Base-by-base conservation (phyloP, 371 early-diverging fungal species). In the Mortierella sp. region DNA sequence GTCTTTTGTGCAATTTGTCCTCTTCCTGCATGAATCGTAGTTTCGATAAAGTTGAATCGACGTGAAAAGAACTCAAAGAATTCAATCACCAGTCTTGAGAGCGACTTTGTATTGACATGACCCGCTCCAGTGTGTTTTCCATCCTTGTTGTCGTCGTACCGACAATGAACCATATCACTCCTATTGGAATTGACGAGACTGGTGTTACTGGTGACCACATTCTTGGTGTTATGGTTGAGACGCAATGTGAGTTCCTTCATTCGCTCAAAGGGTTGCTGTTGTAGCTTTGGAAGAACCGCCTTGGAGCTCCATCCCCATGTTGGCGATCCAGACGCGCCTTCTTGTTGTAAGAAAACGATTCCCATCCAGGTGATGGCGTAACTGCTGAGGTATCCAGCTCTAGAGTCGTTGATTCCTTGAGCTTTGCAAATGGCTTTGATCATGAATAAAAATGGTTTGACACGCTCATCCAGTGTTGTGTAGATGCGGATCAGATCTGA, bases 331-430 rank as follows among this genome's bases (percentile, higher is more conserved):
- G 57, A 32, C 2, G 62, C 14, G 3, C 58, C 32, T 11, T 62
- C 64, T 35, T 76, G 77, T 58, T 79, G 80, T 22, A 79, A 54
- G 35, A 68, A 79, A 10, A 71, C 72, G 22, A 79, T 79, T 0
- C 72, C 80, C 74, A 79, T 79, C 80, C 70, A 70, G 5, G 68
- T 75, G 11, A 71, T 51, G 20, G 80, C 75, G 39, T 79, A 79
- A 35, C 75, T 75, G 35, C 80, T 79, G 57, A 79, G 61, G 47
- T 73, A 73, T 11, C 80, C 80, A 1, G 26, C 49, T 26, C 55
- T 70, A 16, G 75, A 67, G 18, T 75, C 65, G n/a, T 79, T 79
- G 68, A 79, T 79, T 14, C 75, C 75, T 14, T 79, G 80, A 0
- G 68, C 72, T 49, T 71, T 70, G 37, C 75, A 71, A 18, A 79